Evolutionary conservation across 345 rosid species (phyloP), one percentile per base, ranked within the genome.

Genomic region (Punica granatum): DNA sequence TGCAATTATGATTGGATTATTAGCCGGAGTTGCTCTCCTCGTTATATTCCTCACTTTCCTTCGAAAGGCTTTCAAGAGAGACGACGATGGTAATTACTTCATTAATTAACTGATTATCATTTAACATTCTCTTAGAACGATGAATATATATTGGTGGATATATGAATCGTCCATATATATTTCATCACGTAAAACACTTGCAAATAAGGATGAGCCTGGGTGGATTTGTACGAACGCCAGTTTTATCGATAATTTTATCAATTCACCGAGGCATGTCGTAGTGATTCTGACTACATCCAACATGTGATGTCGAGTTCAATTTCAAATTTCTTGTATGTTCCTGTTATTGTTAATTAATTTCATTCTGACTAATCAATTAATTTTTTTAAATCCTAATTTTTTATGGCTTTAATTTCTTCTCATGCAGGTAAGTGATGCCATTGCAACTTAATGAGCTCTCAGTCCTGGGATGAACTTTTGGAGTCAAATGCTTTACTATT

Each of bases 11-110:
- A 79, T 88, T 46, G 97, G 98, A 67, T 70, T 92, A 72, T 67
- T 90, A 42, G 98, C 97, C 12, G 97, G 85, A 13, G 85, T 88
- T 25, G 90, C 90, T 61, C 75, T 92, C 68, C 70, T 92, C 42
- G 85, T 92, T 11, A 84, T 92, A n/a, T 88, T 88, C 63, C 82
- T 88, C 30, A 70, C 79, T 43, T 92, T 92, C 84, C 19, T 88
- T 1, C 77, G 86, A 76, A 80, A 81, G 43, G 70, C 83, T 36
- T 72, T 60, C 31, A 78, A 62, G 70, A 83, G 79, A 68, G 77
- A 49, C 30, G 51, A 33, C 39, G n/a, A 65, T 68, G 91, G 93
- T 86, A 83, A 85, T 19, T 59, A 13, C n/a, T n/a, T n/a, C n/a
- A 53, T 34, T 28, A 35, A 16, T 48, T 1, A 26, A 56, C 25